These are phyloP conservation scores for Acorus calamus DNA, from an alignment of 106 monocot species.

Conservation along the genomic window DNA sequence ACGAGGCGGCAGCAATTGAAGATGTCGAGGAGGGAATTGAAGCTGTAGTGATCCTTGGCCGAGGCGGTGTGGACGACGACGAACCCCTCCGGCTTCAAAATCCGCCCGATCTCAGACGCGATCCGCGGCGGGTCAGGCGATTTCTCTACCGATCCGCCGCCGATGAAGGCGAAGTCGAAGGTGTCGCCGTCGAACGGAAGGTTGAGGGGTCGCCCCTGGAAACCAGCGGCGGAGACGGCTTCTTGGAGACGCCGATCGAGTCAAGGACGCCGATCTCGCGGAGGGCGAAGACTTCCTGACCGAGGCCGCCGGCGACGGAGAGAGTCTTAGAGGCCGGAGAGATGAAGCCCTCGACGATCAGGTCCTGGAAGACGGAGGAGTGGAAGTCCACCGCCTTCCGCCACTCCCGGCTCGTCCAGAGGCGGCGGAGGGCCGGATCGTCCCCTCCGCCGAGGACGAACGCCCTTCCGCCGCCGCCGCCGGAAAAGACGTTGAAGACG, in stretches of 20 bases:
- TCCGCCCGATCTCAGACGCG: conserved; percentile 33
- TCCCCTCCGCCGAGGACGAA: conserved; percentile 8
- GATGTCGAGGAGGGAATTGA: conserved; percentile 21
- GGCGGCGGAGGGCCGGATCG: conserved; percentile 14
- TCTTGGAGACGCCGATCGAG: too few species aligned
- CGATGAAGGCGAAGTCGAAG: too few species aligned
- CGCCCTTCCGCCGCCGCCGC: conserved; percentile 6
- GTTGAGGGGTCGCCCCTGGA: too few species aligned
- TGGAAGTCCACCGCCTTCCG: conserved; percentile 6
- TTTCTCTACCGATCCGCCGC: not conserved
- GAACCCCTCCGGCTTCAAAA: conserved; percentile 29
- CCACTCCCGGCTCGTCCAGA: conserved; percentile 62
- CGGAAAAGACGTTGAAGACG: conserved; percentile 59
- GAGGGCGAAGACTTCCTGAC: too few species aligned
- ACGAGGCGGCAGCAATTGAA: conserved; percentile 18
- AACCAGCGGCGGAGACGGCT: too few species aligned
- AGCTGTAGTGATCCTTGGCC: conserved; percentile 38
- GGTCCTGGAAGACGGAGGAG: too few species aligned
- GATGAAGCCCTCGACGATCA: too few species aligned
- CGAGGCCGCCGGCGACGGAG: too few species aligned
- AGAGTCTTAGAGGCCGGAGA: too few species aligned
- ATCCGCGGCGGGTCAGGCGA: conserved; percentile 21
- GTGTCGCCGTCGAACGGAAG: not conserved
- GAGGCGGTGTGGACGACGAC: conserved; percentile 45
- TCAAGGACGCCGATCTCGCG: too few species aligned